These are phyloP conservation scores for Diddensiella transvaalensis DNA, from an alignment of 805 yeast genomes.

Conservation along the genomic window DNA sequence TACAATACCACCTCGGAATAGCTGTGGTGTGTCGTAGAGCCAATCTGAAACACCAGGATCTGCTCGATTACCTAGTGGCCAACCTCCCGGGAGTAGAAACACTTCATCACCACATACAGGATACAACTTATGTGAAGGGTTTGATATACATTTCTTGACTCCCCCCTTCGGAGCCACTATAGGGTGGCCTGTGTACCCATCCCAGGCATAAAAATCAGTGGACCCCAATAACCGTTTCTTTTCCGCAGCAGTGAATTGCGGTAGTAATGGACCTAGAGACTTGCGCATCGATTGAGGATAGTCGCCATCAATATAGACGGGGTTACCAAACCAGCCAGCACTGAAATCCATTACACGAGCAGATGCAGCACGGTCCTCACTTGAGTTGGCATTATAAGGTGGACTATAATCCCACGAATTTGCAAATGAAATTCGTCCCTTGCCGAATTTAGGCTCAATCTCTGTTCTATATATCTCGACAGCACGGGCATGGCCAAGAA, in stretches of 20 bases:
- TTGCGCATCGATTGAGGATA: conserved; percentile 30
- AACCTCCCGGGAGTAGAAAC: conserved; percentile 22
- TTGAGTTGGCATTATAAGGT: conserved; percentile 27
- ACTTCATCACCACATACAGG: conserved; percentile 31
- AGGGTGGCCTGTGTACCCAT: conserved; percentile 32
- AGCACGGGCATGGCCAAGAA: conserved; percentile 31
- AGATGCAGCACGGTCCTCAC: conserved; percentile 31
- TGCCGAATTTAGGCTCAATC: conserved; percentile 28
- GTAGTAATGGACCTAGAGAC: conserved; percentile 24
- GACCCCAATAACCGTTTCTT: conserved; percentile 27
- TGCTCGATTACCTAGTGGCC: conserved; percentile 20
- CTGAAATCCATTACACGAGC: conserved; percentile 28
- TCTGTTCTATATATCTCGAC: conserved; percentile 29
- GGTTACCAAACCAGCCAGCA: conserved; percentile 32
- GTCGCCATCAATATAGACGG: conserved; percentile 34
- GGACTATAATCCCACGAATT: conserved; percentile 32
- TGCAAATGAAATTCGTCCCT: conserved; percentile 31
- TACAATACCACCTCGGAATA: conserved; percentile 18
- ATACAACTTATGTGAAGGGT: conserved; percentile 26
- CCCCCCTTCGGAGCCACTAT: conserved; percentile 26
- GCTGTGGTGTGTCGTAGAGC: conserved; percentile 26
- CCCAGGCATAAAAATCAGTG: conserved; percentile 36
- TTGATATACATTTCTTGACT: conserved; percentile 28
- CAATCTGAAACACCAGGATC: conserved; percentile 29
- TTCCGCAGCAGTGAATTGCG: conserved; percentile 31